These are phyloP conservation scores for Byssochlamys sp. DNA, from an alignment of 2,329 filamentous ascomycete species.

Conservation along the genomic window DNA sequence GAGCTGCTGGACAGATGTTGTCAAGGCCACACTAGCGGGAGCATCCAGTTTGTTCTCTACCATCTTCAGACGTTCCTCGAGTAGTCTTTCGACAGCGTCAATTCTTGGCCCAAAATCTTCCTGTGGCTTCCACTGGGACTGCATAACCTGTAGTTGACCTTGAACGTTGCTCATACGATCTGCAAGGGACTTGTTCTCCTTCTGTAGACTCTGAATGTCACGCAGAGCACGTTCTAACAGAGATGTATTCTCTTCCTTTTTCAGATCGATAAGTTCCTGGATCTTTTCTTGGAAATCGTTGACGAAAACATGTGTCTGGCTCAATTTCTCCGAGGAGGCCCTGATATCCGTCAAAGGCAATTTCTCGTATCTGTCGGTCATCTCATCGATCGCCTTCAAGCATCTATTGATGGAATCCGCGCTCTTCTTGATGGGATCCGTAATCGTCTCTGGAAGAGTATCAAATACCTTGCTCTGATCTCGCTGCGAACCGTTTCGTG, in stretches of 20 bases:
- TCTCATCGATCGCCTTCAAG: not conserved
- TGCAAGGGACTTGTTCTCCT: not conserved
- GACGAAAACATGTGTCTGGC: not conserved
- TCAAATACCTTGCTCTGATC: not conserved
- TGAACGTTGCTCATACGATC: not conserved
- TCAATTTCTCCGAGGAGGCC: not conserved
- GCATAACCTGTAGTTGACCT: not conserved
- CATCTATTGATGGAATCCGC: not conserved
- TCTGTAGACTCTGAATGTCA: not conserved
- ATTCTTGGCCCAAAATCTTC: not conserved
- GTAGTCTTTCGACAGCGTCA: not conserved
- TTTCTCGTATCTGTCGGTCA: not conserved
- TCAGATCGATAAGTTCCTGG: not conserved
- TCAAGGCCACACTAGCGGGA: not conserved
- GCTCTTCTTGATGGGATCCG: not conserved
- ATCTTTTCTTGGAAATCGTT: not conserved
- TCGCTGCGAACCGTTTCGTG: not conserved
- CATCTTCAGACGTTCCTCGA: not conserved
- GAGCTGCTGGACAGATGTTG: not conserved
- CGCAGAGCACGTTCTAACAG: not conserved
- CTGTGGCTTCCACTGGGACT: not conserved
- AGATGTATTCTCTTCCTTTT: not conserved
- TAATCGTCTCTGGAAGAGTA: not conserved
- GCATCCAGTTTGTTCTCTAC: not conserved
- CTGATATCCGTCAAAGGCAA: not conserved